phyloP scores from a whole-genome alignment of 176 grass and related monocot species.

The Hyparrhenia diplandra region DNA sequence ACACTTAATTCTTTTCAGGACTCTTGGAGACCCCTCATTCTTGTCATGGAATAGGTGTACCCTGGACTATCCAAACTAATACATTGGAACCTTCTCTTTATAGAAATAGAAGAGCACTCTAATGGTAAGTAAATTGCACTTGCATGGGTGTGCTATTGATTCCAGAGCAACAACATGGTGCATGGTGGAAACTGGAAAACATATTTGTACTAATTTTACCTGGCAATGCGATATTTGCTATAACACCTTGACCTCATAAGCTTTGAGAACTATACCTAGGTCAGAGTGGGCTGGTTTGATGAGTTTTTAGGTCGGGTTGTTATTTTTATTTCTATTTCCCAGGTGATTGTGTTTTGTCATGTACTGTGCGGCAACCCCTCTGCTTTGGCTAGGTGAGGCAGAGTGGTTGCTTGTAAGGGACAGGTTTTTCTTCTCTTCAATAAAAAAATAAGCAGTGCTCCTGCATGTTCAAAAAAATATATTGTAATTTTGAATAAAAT shows the following conservation, averaged over 20 bases:
- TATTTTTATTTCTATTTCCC: not conserved
- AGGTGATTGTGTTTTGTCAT: not conserved
- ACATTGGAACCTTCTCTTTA: conserved; percentile 2
- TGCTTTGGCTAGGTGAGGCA: not conserved
- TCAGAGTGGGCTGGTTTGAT: not conserved
- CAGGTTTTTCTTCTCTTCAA: not conserved
- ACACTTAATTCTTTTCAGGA: conserved; percentile 55
- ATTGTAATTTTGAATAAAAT: not conserved
- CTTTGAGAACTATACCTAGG: not conserved
- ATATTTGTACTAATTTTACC: conserved; percentile 4
- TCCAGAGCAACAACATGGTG: not conserved
- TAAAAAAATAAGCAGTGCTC: not conserved
- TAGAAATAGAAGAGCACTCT: conserved; percentile 14
- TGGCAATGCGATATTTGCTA: not conserved
- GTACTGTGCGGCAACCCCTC: not conserved
- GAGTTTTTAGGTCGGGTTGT: not conserved
- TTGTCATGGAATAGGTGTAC: conserved; percentile 79
- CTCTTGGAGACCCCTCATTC: conserved; percentile 76
- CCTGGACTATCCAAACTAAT: conserved; percentile 26
- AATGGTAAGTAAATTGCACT: conserved; percentile 18
- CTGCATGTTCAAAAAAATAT: not conserved
- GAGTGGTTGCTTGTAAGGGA: not conserved
- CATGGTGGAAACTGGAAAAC: not conserved
- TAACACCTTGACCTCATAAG: not conserved
- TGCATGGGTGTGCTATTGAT: conserved; percentile 4